Evolutionary conservation across 139 green algal species (phyloP).

Genomic region (Auxenochlorella protothecoides): DNA sequence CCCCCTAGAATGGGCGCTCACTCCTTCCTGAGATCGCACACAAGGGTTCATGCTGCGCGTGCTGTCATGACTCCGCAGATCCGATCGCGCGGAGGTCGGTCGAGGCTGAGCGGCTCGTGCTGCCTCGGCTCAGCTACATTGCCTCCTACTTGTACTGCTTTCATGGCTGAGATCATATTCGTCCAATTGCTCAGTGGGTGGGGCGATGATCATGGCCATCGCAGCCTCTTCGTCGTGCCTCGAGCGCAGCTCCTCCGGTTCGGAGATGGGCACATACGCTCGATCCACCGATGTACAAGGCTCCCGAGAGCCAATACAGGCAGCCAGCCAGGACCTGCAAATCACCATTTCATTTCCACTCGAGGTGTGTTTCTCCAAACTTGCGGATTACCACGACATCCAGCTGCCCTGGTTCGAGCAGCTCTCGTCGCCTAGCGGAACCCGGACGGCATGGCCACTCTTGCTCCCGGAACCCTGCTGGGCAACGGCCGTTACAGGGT

Average conservation of each 20-base stretch:
- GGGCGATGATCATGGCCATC: too few relatives aligned
- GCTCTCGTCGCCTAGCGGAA: background rate
- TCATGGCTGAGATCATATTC: too few relatives aligned
- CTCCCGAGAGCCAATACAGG: background rate
- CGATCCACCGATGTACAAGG: background rate
- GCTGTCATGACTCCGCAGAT: too few relatives aligned
- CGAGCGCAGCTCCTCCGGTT: slow-evolving; percentile 1
- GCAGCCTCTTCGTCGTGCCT: background rate
- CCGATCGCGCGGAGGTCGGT: too few relatives aligned
- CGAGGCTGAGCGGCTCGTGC: too few relatives aligned
- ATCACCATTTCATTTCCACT: background rate
- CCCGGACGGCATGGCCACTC: background rate
- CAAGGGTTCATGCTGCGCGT: too few relatives aligned
- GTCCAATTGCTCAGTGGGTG: too few relatives aligned
- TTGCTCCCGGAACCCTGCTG: slow-evolving; percentile 6
- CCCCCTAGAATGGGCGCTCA: too few relatives aligned
- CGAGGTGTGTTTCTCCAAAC: background rate
- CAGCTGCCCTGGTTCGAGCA: background rate
- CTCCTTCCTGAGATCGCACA: too few relatives aligned
- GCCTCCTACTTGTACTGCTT: too few relatives aligned
- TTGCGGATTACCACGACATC: background rate
- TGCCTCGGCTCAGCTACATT: too few relatives aligned
- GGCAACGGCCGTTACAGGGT: slow-evolving; percentile 12
- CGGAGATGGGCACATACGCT: slow-evolving; percentile 2
- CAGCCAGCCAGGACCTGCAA: background rate